phyloP scores from a whole-genome alignment of 2,329 filamentous ascomycete species.

The Diaporthe citrichinensis region DNA sequence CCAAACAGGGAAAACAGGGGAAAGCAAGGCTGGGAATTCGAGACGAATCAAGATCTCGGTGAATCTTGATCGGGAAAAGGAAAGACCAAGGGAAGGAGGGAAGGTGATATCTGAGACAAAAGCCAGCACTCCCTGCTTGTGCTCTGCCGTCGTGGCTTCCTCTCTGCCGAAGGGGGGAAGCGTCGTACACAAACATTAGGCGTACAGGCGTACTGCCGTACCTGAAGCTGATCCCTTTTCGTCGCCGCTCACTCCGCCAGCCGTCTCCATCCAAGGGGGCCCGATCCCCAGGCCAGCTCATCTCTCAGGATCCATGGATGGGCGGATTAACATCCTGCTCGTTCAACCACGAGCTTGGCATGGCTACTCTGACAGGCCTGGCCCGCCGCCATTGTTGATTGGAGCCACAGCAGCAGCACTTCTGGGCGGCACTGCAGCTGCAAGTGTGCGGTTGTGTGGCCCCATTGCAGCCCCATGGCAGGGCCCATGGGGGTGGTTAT shows the following conservation, averaged over 20 bases:
- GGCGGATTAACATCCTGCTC: slow-evolving; percentile 20
- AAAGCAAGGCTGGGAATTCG: background rate
- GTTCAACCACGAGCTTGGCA: slow-evolving; percentile 7
- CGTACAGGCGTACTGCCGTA: background rate
- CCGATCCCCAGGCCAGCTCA: slow-evolving; percentile 20
- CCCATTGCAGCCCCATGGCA: background rate
- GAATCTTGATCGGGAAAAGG: slow-evolving; percentile 12
- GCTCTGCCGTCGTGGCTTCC: background rate
- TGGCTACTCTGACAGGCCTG: slow-evolving; percentile 22
- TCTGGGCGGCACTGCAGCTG: slow-evolving; percentile 28
- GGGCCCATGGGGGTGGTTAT: background rate
- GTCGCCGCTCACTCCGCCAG: slow-evolving; percentile 1
- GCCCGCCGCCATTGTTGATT: slow-evolving; percentile 11
- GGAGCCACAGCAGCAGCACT: slow-evolving; percentile 24
- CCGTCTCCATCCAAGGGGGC: slow-evolving; percentile 9
- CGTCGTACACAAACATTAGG: slow-evolving; percentile 6
- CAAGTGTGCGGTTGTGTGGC: background rate
- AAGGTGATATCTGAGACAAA: slow-evolving; percentile 27
- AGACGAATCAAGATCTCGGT: slow-evolving; percentile 6
- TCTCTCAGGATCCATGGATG: slow-evolving; percentile 30
- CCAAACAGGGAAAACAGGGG: slow-evolving; percentile 12
- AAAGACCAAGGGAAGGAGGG: slow-evolving; percentile 2
- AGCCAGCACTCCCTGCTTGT: background rate
- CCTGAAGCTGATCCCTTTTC: background rate
- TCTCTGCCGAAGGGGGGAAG: slow-evolving; percentile 3